These are phyloP conservation scores for Cladosporium halotolerans DNA, from an alignment of 2,329 filamentous ascomycete genomes.

Conservation along the genomic window DNA sequence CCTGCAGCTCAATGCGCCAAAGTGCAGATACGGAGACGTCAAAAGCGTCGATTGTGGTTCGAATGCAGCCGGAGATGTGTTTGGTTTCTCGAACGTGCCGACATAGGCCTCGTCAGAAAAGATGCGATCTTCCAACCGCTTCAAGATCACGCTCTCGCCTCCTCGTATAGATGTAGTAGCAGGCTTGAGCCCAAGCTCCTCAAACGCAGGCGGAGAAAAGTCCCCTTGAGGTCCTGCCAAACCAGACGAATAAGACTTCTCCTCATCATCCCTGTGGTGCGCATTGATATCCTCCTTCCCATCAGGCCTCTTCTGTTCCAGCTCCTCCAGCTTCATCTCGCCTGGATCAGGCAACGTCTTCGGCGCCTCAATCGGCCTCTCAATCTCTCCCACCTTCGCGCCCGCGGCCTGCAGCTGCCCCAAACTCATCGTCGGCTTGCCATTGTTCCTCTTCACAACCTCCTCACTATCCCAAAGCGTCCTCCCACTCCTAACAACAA, in stretches of 20 bases:
- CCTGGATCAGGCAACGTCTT: constrained; percentile 58
- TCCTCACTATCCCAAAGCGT: constrained; percentile 70
- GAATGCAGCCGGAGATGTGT: constrained; percentile 68
- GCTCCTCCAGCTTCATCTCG: constrained; percentile 49
- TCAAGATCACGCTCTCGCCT: constrained; percentile 61
- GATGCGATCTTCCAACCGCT: constrained; percentile 49
- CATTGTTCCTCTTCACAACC: constrained; percentile 57
- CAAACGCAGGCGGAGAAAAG: constrained; percentile 64
- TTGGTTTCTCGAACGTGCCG: constrained; percentile 69
- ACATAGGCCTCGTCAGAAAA: constrained; percentile 60
- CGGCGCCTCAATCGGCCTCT: constrained; percentile 56
- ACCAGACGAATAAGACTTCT: constrained; percentile 50
- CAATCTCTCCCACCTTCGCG: constrained; percentile 56
- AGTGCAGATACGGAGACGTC: constrained; percentile 67
- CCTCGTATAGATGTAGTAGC: constrained; percentile 63
- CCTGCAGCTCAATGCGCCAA: constrained; percentile 63
- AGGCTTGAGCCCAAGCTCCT: constrained; percentile 61
- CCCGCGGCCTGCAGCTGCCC: constrained; percentile 58
- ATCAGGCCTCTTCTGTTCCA: constrained; percentile 51
- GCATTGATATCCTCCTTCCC: constrained; percentile 55
- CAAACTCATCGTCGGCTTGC: constrained; percentile 70
- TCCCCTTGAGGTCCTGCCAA: constrained; percentile 63
- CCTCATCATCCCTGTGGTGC: constrained; percentile 46
- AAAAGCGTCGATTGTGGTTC: constrained; percentile 67
- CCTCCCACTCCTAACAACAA: constrained; percentile 58